phyloP scores from a whole-genome alignment of 2,329 filamentous ascomycete species.

The Ceratocystis papillata region DNA sequence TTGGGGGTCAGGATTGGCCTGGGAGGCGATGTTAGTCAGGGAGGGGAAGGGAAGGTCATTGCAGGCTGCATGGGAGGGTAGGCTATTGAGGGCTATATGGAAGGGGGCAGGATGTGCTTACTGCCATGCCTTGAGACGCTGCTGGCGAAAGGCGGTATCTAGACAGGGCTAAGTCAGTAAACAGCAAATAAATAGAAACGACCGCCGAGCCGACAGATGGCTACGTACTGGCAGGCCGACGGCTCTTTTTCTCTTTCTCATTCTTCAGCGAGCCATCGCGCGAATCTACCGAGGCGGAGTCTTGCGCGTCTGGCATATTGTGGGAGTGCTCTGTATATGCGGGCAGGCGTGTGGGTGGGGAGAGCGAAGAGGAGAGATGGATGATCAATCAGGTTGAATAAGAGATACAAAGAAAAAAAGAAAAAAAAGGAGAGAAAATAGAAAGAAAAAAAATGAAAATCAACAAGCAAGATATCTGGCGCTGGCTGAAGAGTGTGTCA shows the following conservation, averaged over 20 bases:
- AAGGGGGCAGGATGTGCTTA: conserved; percentile 37
- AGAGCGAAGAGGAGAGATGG: not conserved
- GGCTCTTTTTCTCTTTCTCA: conserved; percentile 76
- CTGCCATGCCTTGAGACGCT: conserved; percentile 98
- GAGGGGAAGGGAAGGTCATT: not conserved
- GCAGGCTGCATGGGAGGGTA: conserved; percentile 40
- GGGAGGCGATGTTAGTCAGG: conserved; percentile 22
- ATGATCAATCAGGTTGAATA: conserved; percentile 3
- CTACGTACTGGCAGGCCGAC: conserved; percentile 68
- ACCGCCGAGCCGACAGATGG: not conserved
- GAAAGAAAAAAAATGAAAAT: not conserved
- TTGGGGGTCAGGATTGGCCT: conserved; percentile 93
- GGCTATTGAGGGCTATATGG: not conserved
- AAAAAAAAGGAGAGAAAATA: not conserved
- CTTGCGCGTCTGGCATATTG: conserved; percentile 38
- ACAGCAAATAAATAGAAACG: not conserved
- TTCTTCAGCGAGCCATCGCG: conserved; percentile 41
- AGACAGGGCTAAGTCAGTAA: conserved; percentile 22
- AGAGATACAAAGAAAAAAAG: conserved; percentile 1
- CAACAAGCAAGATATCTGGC: not conserved
- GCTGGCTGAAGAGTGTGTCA: not conserved
- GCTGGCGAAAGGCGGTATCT: conserved; percentile 96
- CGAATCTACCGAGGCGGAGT: conserved; percentile 43
- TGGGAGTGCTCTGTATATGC: conserved; percentile 2
- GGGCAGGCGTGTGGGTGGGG: not conserved